These are phyloP conservation scores for Physcomitrium patens DNA, from an alignment of 225 moss, liverwort and hornwort species.

Conservation along the genomic window DNA sequence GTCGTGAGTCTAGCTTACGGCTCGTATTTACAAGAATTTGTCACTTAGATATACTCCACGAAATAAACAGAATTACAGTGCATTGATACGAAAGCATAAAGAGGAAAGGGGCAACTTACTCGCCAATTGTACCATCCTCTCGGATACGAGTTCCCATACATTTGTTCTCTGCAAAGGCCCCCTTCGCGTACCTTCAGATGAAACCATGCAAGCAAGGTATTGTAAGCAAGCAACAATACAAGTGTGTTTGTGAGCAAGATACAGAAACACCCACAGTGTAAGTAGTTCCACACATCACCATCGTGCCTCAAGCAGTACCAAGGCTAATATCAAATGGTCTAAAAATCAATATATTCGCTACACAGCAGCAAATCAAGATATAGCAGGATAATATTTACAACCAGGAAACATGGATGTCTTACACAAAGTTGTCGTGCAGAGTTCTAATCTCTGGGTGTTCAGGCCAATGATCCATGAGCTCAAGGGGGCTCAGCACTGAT, in stretches of 20 bases:
- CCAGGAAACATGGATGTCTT: slow-evolving; percentile 20
- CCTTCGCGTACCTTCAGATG: slow-evolving; percentile 58
- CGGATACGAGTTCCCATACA: slow-evolving; percentile 81
- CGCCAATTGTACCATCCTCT: slow-evolving; percentile 75
- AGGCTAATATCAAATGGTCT: background rate
- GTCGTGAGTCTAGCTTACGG: slow-evolving; percentile 4
- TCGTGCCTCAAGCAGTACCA: slow-evolving; percentile 21
- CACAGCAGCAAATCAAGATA: slow-evolving; percentile 4
- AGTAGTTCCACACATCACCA: slow-evolving; percentile 6
- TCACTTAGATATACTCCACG: background rate
- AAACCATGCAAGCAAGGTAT: slow-evolving; percentile 25
- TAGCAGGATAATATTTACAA: no score
- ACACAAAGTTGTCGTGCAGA: slow-evolving; percentile 89
- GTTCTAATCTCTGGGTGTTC: slow-evolving; percentile 85
- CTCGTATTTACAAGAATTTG: slow-evolving; percentile 18
- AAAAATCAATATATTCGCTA: background rate
- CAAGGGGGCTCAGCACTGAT: slow-evolving; percentile 56
- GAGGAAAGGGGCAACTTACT: slow-evolving; percentile 43
- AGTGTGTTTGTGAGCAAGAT: background rate
- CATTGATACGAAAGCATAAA: slow-evolving; percentile 13
- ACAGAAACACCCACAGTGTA: background rate
- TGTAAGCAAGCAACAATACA: slow-evolving; percentile 19
- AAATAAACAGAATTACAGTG: slow-evolving; percentile 10
- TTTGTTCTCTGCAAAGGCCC: slow-evolving; percentile 78
- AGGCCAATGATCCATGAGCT: slow-evolving; percentile 72